Evolutionary conservation across 176 grass and related monocot species (phyloP).

Genomic region (Themeda triandra): DNA sequence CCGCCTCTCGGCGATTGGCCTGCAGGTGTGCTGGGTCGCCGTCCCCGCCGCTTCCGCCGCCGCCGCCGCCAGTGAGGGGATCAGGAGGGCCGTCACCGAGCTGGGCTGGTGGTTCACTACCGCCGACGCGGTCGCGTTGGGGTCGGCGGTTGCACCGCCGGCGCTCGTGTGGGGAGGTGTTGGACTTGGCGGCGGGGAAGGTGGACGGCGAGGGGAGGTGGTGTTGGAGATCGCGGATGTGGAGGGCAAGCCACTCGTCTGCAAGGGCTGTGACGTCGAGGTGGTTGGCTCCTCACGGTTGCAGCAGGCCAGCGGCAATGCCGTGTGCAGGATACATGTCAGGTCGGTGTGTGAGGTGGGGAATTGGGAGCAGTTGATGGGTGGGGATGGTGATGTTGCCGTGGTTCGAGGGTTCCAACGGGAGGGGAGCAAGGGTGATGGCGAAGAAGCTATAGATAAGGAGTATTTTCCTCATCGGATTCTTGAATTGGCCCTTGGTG

Average conservation of each 20-base stretch:
- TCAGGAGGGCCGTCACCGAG: conserved; percentile 40
- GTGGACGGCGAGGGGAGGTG: conserved; percentile 38
- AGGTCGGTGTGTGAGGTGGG: conserved; percentile 45
- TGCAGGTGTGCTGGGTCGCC: conserved; percentile 56
- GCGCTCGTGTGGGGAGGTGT: conserved; percentile 44
- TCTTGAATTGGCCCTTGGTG: conserved; percentile 48
- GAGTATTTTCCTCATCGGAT: conserved; percentile 65
- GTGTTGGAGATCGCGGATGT: conserved; percentile 59
- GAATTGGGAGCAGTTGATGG: conserved; percentile 29
- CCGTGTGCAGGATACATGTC: conserved; percentile 52
- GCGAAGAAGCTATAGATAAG: conserved; percentile 27
- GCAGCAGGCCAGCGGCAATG: background rate
- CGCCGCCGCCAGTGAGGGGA: background rate
- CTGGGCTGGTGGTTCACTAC: conserved; percentile 55
- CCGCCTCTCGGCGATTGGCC: conserved; percentile 31
- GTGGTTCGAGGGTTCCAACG: conserved; percentile 44
- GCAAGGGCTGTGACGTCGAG: conserved; percentile 56
- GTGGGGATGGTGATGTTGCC: conserved; percentile 34
- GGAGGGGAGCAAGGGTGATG: conserved; percentile 21
- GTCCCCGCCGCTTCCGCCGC: background rate
- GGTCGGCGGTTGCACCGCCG: conserved; percentile 43
- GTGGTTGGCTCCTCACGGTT: conserved; percentile 13
- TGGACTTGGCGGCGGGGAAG: conserved; percentile 9
- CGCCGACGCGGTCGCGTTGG: conserved; percentile 42
- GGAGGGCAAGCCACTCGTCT: conserved; percentile 49